Conservation (phyloP, 2,329 filamentous ascomycete species). For the Drechslerella coelobrocha region DNA sequence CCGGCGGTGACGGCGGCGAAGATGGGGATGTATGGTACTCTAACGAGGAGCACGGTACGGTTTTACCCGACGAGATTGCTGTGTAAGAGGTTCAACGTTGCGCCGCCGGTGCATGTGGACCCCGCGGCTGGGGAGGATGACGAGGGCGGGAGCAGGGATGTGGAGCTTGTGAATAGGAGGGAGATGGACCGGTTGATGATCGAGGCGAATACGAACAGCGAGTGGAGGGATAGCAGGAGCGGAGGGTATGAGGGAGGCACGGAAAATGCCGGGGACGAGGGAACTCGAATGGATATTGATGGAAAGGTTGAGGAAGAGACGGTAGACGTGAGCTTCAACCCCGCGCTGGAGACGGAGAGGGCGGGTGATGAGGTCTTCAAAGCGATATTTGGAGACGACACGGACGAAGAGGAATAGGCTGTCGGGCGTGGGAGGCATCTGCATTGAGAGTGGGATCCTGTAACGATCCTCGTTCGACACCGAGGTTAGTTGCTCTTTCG, state of each 20-base stretch:
- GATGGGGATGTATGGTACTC: constrained; percentile 87
- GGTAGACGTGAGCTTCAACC: constrained; percentile 21
- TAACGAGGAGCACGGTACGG: constrained; percentile 75
- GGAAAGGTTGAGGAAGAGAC: constrained; percentile 5
- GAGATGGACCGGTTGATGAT: constrained; percentile 51
- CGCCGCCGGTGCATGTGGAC: constrained; percentile 72
- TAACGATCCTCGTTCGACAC: background rate
- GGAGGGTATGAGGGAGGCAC: constrained; percentile 53
- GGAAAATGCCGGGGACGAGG: constrained; percentile 53
- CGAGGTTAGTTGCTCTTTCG: background rate
- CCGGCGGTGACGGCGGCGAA: constrained; percentile 85
- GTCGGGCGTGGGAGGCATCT: background rate
- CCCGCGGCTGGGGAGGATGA: constrained; percentile 61
- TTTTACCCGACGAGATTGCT: constrained; percentile 83
- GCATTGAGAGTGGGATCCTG: constrained; percentile 5
- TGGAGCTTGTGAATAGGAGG: constrained; percentile 62
- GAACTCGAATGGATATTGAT: constrained; percentile 18
- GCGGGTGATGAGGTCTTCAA: constrained; percentile 84
- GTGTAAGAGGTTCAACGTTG: constrained; percentile 96
- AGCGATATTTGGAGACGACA: constrained; percentile 90
- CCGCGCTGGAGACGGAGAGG: constrained; percentile 66
- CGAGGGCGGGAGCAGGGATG: constrained; percentile 67
- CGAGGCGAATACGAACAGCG: constrained; percentile 44
- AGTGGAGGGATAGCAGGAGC: constrained; percentile 30
- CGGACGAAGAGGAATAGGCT: constrained; percentile 64